Evolutionary conservation across 805 yeast species (phyloP).

Genomic region (Nakazawaea ernobii): DNA sequence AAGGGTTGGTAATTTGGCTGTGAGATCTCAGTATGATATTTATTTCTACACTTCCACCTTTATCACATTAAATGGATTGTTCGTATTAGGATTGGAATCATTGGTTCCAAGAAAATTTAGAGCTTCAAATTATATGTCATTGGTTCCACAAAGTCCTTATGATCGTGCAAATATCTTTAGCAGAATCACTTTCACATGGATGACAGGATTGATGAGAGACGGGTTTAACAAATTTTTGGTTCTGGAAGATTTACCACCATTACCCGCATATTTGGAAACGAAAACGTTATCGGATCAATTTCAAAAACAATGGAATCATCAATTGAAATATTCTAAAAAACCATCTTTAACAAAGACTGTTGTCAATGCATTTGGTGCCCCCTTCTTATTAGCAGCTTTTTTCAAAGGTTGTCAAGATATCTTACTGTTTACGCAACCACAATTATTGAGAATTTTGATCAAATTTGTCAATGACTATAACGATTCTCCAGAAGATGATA

Average conservation of each 20-base stretch:
- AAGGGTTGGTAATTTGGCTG: constrained; percentile 33
- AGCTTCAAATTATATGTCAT: constrained; percentile 13
- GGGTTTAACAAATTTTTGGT: constrained; percentile 42
- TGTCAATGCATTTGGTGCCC: constrained; percentile 64
- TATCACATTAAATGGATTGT: constrained; percentile 30
- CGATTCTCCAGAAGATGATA: constrained; percentile 27
- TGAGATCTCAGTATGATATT: constrained; percentile 26
- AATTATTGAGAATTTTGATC: constrained; percentile 63
- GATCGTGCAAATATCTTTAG: constrained; percentile 46
- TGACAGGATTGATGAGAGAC: constrained; percentile 50
- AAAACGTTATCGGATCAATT: constrained; percentile 43
- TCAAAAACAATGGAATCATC: constrained; percentile 53
- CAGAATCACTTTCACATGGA: constrained; percentile 51
- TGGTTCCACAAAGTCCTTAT: constrained; percentile 36
- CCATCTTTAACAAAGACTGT: constrained; percentile 42
- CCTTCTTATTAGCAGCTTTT: constrained; percentile 63
- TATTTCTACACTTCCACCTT: constrained; percentile 25
- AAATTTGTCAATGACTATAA: constrained; percentile 48
- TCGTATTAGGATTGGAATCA: constrained; percentile 39
- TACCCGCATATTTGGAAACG: constrained; percentile 66
- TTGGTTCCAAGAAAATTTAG: constrained; percentile 24
- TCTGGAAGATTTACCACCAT: constrained; percentile 65
- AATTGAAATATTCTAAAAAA: constrained; percentile 31
- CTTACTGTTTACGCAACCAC: constrained; percentile 87
- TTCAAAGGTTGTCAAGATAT: constrained; percentile 72